phyloP scores from a whole-genome alignment of 257 asterid genomes.

The Lantana camara region DNA sequence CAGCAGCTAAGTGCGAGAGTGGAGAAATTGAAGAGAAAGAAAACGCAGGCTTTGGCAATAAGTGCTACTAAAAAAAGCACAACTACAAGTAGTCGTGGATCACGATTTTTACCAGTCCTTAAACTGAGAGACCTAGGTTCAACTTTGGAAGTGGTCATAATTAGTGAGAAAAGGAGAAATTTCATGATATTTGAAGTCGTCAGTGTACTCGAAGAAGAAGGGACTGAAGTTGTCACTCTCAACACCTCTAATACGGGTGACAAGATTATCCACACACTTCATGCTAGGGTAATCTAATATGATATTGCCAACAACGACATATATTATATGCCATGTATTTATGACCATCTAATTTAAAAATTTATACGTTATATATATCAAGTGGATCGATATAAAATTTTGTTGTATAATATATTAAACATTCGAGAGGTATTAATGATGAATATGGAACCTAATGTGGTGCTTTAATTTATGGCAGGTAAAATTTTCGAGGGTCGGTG shows the following conservation, averaged over 20 bases:
- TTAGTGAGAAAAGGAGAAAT: slow-evolving; percentile 20
- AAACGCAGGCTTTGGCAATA: slow-evolving; percentile 1
- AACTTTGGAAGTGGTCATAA: slow-evolving; percentile 37
- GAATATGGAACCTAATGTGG: too few species aligned
- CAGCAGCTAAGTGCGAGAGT: slow-evolving; percentile 33
- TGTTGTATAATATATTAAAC: too few species aligned
- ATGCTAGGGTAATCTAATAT: slow-evolving; percentile 54
- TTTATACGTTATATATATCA: too few species aligned
- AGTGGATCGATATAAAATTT: too few species aligned
- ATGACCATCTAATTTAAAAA: neutral
- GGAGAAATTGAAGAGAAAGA: slow-evolving; percentile 33
- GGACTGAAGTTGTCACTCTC: slow-evolving; percentile 40
- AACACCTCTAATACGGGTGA: slow-evolving; percentile 10
- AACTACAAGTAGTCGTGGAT: neutral
- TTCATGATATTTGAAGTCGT: slow-evolving; percentile 28
- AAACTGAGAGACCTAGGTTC: slow-evolving; percentile 34
- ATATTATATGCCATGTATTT: too few species aligned
- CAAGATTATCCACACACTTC: slow-evolving; percentile 32
- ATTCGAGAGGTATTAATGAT: too few species aligned
- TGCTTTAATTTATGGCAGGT: slow-evolving; percentile 20
- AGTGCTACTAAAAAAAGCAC: neutral
- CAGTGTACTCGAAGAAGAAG: slow-evolving; percentile 38
- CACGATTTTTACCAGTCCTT: slow-evolving; percentile 15
- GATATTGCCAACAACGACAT: too few species aligned
- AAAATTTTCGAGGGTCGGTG: slow-evolving; percentile 25